Evolutionary conservation across 2,329 filamentous ascomycete species (phyloP).

Genomic region (Cytospora piceicola): DNA sequence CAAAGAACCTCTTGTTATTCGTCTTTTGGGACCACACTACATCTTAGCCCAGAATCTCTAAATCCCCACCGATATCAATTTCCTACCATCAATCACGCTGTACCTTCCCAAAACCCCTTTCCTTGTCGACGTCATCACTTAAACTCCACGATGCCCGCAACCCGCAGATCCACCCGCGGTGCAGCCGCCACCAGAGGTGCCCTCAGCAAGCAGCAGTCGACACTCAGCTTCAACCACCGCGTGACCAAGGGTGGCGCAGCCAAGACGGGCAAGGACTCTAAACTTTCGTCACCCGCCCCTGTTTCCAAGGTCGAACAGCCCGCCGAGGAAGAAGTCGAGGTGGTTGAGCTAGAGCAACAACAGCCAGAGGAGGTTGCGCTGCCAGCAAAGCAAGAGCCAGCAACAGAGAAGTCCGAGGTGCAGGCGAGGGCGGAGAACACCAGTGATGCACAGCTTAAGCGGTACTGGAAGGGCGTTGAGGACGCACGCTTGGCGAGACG

Average conservation of each 20-base stretch:
- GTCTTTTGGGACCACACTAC: not conserved
- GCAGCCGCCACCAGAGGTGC: slow-evolving; percentile 40
- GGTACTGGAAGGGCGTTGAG: slow-evolving; percentile 80
- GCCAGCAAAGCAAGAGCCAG: slow-evolving; percentile 33
- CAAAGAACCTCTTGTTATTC: not conserved
- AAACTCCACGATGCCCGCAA: slow-evolving; percentile 50
- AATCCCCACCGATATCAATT: not conserved
- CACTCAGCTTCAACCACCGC: slow-evolving; percentile 60
- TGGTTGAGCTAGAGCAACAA: slow-evolving; percentile 2
- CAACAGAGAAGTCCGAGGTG: slow-evolving; percentile 50
- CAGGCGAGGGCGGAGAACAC: slow-evolving; percentile 67
- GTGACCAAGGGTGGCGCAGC: slow-evolving; percentile 57
- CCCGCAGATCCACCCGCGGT: slow-evolving; percentile 52
- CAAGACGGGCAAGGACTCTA: slow-evolving; percentile 40
- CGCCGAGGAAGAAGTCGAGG: slow-evolving; percentile 37
- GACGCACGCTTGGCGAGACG: slow-evolving; percentile 66
- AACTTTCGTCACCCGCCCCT: slow-evolving; percentile 6
- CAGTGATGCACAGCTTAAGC: slow-evolving; percentile 68
- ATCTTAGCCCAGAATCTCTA: not conserved
- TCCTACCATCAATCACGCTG: not conserved
- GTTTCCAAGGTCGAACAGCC: slow-evolving; percentile 33
- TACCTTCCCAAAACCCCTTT: slow-evolving; percentile 6
- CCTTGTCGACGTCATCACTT: slow-evolving; percentile 29
- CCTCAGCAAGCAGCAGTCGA: slow-evolving; percentile 54
- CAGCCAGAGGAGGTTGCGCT: not conserved